Base-by-base conservation (phyloP, 2,329 filamentous ascomycete species). In the Chrysosporium keratinophilum region DNA sequence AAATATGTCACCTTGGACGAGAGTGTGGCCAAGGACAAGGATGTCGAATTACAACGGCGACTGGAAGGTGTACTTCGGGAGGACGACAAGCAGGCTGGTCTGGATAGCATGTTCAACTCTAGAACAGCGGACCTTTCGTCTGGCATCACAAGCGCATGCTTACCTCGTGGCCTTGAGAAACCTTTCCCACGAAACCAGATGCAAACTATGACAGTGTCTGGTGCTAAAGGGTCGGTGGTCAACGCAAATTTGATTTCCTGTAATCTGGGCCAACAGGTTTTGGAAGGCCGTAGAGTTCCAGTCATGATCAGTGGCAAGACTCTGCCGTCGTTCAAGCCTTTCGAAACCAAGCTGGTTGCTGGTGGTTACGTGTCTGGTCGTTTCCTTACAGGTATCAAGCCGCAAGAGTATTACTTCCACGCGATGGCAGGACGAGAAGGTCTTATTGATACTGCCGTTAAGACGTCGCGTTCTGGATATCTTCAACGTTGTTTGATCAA, bases 331-430 rank as follows among this genome's bases (percentile, higher is more conserved):
- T 98, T 97, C 74, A 86, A 83, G 64, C 87, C 90, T 0, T 97
- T 86, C 64, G 93, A 98, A 62, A 91, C 90, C 0, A 82, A 89
- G 60, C 80, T 95, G 5, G 80, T 89, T 61, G 93, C 93, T 50
- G 90, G 90, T 63, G 93, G 93, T 15, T 98, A 95, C 71, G 87
- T 98, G 59, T 86, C 87, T 48, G 88, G 94, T 65, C 88, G 93
- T 67, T 98, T 98, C 80, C 85, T 98, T 77, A 98, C 94, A 20
- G 93, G 93, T 56, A 93, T 98, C 57, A 83, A 91, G 52, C 93
- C 93, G 3, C 93, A 98, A 65, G 94, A 98, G 68, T 98, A 96
- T 70, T 98, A 91, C 69, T 98, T 98, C 76, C 93, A 98, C 79
- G 89, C 94, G 70, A 98, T 98, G 94, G 93, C 91, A 65, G 94